Evolutionary conservation across 192 early-diverging fungal species (phyloP), one percentile per base, ranked within the genome.

Genomic region (Backusella tuberculispora): DNA sequence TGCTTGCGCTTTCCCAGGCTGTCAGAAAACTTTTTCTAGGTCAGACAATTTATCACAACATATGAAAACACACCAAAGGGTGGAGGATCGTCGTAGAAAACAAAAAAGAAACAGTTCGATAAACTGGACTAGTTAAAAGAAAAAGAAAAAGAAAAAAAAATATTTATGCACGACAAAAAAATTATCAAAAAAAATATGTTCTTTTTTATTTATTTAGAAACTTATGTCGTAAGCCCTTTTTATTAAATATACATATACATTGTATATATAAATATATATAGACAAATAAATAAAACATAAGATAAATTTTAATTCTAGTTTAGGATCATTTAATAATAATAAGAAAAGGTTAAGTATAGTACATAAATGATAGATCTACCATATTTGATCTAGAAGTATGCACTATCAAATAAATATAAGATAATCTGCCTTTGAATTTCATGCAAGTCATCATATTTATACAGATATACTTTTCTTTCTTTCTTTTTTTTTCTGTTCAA

Each of bases 1-100:
- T 74, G 74, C 74, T 12, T 93, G 92, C 76, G 73, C 80, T 4
- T 73, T 82, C 15, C 72, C 70, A 3, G 84, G 82, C 10, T 93
- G 92, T 65, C 78, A 78, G 38, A 88, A 88, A 65, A 69, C 69
- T 4, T 94, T 94, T 82, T 85, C 87, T 9, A 79, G 90, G 26
- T 84, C 83, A 8, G 92, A 93, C 71, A 88, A 92, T 63, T 75
- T 94, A 47, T 75, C 84, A 24, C 84, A 85, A 73, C 92, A 94
- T 74, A 74, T 88, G 48, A 83, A 81, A 41, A 83, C 78, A 12
- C 81, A 83, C 63, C 78, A 79, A 66, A 71, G 74, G 13, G 65
- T 50, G 8, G 72, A 78, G 19, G 73, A 74, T 47, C 60, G 71
- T 26, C 65, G 74, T 14, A 42, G 74, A 43, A 42, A 66, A 74